phyloP scores from a whole-genome alignment of 1,139 yeast genomes.

The Magnusiomyces sp. region DNA sequence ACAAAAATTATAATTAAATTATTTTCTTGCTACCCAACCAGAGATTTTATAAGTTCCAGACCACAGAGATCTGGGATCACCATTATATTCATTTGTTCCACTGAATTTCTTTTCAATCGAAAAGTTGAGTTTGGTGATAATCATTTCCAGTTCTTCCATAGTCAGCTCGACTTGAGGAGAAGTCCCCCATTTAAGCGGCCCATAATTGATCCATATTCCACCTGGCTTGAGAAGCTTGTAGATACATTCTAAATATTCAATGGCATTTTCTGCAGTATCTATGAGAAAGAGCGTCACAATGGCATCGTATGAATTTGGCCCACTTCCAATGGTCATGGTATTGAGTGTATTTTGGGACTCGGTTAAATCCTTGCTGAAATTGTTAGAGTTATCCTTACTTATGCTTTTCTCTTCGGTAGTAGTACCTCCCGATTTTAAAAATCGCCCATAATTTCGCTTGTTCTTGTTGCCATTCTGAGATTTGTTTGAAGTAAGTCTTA shows the following conservation, averaged over 20 bases:
- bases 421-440: too few species aligned
- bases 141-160: constrained; percentile 48
- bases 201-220: constrained; percentile 73
- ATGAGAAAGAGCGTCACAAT: constrained; percentile 68
- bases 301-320: constrained; percentile 21
- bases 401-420: too few species aligned
- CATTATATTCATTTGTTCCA: constrained; percentile 27
- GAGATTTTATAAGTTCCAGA: constrained; percentile 22
- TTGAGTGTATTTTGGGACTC: too few species aligned
- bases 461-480: background rate
- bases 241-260: constrained; percentile 62
- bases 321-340: too few species aligned
- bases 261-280: constrained; percentile 79
- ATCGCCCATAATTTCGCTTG: background rate
- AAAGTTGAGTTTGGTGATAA: constrained; percentile 59
- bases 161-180: constrained; percentile 74
- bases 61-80: constrained; percentile 25
- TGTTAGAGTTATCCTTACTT: background rate
- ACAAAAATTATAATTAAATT: background rate
- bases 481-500: background rate
- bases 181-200: constrained; percentile 83
- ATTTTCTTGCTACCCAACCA: constrained; percentile 25
- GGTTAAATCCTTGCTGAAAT: background rate
- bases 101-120: constrained; percentile 36
- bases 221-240: constrained; percentile 38